Base-by-base conservation (phyloP, 1,139 yeast genomes). In the Yamadazyma taylorii region DNA sequence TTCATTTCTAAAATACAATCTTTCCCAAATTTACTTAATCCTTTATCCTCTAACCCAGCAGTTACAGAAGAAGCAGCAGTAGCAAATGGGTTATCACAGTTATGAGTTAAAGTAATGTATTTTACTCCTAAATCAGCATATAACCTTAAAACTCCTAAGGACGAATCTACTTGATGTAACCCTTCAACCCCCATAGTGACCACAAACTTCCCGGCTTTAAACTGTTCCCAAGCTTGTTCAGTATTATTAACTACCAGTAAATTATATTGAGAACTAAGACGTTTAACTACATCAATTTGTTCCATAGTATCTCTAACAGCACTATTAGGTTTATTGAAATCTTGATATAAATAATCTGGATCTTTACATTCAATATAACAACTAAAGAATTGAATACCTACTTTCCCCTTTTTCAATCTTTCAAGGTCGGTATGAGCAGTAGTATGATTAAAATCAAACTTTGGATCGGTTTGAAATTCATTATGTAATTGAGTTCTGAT, bases 61-160 rank as follows among this genome's bases (percentile, higher is more conserved):
- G 68, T 43, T 4, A 65, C 61, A 0, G 75, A 61, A 13, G 73
- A 61, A 5, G 78, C 78, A 10, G 79, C 76, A 11, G 78, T 74
- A 3, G 80, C 79, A 52, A 72, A 75, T 1, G 79, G 78, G 41
- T 75, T 75, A 47, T 75, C 79, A 52, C 80, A 73, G 46, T 74
- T 75, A 42, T 75, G 80, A 2, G 79, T 74, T 35, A 75, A 48
- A 0, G 80, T 75, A 32, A 72, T 69, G 47, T 75, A 75, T 32
- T 79, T 53, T 11, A 75, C 77, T 5, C 80, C 80, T 17, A 75
- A 50, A 8, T 69, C 75, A 40, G 50, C 63, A 46, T 69, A 75
- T 44, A 63, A 68, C 46, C 80, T 60, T 24, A 75, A 56, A n/a
- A 73, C 74, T 5, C 67, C 77, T 14, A 75, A 48, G 0, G 79